These are phyloP conservation scores for Mortierella sp. DNA, from an alignment of 371 early-diverging fungal genomes.

Conservation along the genomic window DNA sequence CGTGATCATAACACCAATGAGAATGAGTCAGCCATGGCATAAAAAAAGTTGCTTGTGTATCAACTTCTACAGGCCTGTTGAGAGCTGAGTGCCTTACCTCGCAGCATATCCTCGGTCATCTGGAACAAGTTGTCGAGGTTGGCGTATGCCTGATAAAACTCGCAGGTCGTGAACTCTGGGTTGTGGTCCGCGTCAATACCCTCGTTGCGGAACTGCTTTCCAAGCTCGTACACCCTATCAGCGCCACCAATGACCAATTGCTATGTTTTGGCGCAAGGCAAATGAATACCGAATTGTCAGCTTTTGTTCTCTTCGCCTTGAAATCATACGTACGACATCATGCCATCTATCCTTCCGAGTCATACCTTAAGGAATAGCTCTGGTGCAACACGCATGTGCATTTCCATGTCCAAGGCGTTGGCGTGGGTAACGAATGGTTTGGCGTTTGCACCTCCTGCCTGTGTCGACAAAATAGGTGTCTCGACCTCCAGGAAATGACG, in stretches of 20 bases:
- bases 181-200: slow-evolving; percentile 98
- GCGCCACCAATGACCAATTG: slow-evolving; percentile 96
- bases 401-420: slow-evolving; percentile 83
- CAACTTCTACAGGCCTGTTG: too few species aligned
- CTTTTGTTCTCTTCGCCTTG: too few species aligned
- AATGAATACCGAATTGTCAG: background rate
- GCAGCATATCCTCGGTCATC: slow-evolving; percentile 90
- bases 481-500: slow-evolving; percentile 96
- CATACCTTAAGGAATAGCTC: slow-evolving; percentile 94
- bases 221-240: slow-evolving; percentile 97
- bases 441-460: slow-evolving; percentile 97
- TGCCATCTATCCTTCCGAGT: background rate
- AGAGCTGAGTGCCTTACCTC: slow-evolving; percentile 42
- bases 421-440: slow-evolving; percentile 93
- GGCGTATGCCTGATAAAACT: slow-evolving; percentile 97
- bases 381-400: slow-evolving; percentile 95
- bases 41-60: too few species aligned
- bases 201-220: slow-evolving; percentile 98
- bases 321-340: background rate
- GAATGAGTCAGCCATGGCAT: background rate
- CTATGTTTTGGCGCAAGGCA: slow-evolving; percentile 27
- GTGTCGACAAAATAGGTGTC: slow-evolving; percentile 92
- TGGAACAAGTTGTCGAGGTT: slow-evolving; percentile 85
- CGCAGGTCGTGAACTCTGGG: slow-evolving; percentile 99
- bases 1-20: background rate